Base-by-base conservation (phyloP, 352 stramenopile species). In the Aphanomyces invadans region DNA sequence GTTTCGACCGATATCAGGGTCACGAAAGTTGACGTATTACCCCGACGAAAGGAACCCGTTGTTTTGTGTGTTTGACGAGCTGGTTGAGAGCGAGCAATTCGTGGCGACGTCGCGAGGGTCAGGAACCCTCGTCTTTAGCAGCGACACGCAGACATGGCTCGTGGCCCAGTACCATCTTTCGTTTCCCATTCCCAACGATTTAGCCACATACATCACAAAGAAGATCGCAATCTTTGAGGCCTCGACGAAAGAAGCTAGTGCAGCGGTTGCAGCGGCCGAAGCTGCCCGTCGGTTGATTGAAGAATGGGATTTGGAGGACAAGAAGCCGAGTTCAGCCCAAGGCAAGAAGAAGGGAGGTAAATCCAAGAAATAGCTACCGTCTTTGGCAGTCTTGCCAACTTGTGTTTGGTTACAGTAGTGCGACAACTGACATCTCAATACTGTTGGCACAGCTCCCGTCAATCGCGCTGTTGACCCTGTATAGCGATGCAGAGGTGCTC, bases 31-130 rank as follows among this genome's bases (percentile, higher is more conserved):
- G 9, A 57, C 60, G 60, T 67, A 67, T 28, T 39, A 38, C 15
- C 60, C 60, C 12, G 42, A 21, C 21, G 39, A 59, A 36, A n/a
- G 10, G 9, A 39, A 5, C 25, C 60, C 60, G 11, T 26, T 26
- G n/a, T 67, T 51, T 36, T 67, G 60, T 26, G 38, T 57, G 4
- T 67, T 67, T 23, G 60, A 67, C 23, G 60, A 67, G 60, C 60
- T 67, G 9, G 19, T 67, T 10, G 42, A 59, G 29, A 67, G 60
- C 49, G 29, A 44, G 26, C 38, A 67, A 25, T 67, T 67, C 42
- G 21, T 59, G 10, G 60, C 60, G 29, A 67, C 60, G 15, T 67
- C 60, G 25, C 60, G 60, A 11, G 60, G 60, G 17, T 67, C 60
- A 2, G 60, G 60, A 10, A 59, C 60, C 26, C 46, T 67, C 5